Evolutionary conservation across 2,329 filamentous ascomycete genomes (phyloP).

Genomic region (Clarireedia monteithiana): DNA sequence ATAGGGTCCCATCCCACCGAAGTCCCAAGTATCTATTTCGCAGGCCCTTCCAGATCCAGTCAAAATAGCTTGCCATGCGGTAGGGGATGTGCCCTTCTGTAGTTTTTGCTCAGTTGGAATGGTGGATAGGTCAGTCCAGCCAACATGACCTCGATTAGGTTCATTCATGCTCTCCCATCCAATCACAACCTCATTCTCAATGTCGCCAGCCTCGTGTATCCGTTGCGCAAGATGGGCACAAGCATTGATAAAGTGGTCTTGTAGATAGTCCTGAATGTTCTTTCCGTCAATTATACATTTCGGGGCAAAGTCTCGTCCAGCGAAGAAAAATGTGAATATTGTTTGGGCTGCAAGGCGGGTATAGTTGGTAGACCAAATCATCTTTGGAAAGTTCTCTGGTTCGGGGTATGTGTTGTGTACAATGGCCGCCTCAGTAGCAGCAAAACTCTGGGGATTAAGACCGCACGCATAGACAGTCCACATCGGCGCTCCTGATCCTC

Average conservation of each 20-base stretch:
- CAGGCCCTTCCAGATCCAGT: constrained; percentile 86
- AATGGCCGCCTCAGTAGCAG: constrained; percentile 79
- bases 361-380: constrained; percentile 99
- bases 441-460: constrained; percentile 78
- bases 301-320: constrained; percentile 82
- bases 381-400: constrained; percentile 84
- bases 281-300: constrained; percentile 91
- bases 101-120: constrained; percentile 84
- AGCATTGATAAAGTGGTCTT: constrained; percentile 76
- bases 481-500: constrained; percentile 91
- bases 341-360: constrained; percentile 77
- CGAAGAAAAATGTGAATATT: constrained; percentile 93
- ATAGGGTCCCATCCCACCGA: constrained; percentile 86
- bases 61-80: constrained; percentile 87
- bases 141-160: constrained; percentile 81
- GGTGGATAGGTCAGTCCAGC: constrained; percentile 69
- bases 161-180: constrained; percentile 98
- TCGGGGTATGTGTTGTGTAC: constrained; percentile 92
- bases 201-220: constrained; percentile 82
- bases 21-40: constrained; percentile 87
- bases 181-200: constrained; percentile 80
- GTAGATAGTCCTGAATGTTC: constrained; percentile 94
- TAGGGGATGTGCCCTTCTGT: constrained; percentile 88
- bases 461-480: constrained; percentile 97
- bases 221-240: constrained; percentile 73